A percentile compares a stretch with the other conserved stretches of the same genome.
Evolutionary conservation across 2,329 filamentous ascomycete species (phyloP).

Genomic region (Apiospora aurea): DNA sequence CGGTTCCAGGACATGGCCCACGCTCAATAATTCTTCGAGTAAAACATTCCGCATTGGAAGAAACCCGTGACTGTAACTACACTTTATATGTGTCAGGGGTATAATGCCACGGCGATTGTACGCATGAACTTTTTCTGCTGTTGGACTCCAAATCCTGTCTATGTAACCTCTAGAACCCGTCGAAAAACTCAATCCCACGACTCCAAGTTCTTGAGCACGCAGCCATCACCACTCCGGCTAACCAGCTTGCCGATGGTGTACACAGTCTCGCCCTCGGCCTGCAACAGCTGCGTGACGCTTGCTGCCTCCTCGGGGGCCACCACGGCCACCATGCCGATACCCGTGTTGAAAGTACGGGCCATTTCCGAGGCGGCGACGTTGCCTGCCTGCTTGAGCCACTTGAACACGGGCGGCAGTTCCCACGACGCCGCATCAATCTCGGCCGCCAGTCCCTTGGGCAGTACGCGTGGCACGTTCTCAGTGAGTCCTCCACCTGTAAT

Average conservation of each 20-base stretch:
- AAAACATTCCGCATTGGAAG: background rate
- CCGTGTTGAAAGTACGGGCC: constrained; percentile 92
- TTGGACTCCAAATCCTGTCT: constrained; percentile 11
- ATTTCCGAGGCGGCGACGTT: constrained; percentile 81
- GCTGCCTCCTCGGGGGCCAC: constrained; percentile 71
- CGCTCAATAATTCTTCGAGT: background rate
- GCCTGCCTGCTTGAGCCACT: constrained; percentile 80
- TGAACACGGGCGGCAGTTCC: constrained; percentile 80
- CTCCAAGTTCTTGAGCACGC: constrained; percentile 66
- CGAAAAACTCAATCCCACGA: constrained; percentile 43
- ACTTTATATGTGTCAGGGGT: background rate
- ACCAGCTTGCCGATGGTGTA: constrained; percentile 78
- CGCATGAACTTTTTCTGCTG: constrained; percentile 13
- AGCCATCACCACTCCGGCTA: constrained; percentile 63
- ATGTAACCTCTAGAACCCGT: background rate
- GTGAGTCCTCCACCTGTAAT: constrained; percentile 94
- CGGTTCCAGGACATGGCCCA: too few relatives aligned
- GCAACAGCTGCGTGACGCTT: constrained; percentile 65
- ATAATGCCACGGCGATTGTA: background rate
- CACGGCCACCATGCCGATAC: constrained; percentile 91
- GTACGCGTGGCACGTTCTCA: constrained; percentile 95
- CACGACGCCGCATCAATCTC: constrained; percentile 81
- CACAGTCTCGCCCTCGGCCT: constrained; percentile 76
- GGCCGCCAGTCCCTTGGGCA: constrained; percentile 79
- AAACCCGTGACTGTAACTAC: background rate